These are phyloP conservation scores for Xanthoconium separans DNA, from an alignment of 1,284 basidiomycete genomes.

Conservation along the genomic window DNA sequence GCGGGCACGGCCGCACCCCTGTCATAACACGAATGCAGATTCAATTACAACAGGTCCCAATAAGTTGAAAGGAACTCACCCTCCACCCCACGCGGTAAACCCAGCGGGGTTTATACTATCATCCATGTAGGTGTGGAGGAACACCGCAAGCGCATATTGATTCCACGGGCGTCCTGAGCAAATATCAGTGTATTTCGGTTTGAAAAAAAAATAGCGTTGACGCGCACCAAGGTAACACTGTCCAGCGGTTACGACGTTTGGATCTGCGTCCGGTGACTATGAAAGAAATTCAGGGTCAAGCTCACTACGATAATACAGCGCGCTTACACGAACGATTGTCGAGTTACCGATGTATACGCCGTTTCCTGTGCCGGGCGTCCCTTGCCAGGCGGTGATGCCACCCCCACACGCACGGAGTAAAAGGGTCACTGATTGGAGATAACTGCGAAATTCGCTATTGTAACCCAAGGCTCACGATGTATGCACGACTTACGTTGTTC, in stretches of 20 bases:
- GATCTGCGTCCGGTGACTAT: constrained; percentile 61
- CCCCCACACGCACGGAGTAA: constrained; percentile 65
- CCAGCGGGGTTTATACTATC: constrained; percentile 51
- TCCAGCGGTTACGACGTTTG: constrained; percentile 43
- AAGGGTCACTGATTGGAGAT: constrained; percentile 59
- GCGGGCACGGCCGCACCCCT: constrained; percentile 50
- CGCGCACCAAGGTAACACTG: constrained; percentile 51
- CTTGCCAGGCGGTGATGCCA: constrained; percentile 61
- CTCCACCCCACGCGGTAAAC: constrained; percentile 42
- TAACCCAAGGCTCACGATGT: constrained; percentile 11
- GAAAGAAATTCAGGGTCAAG: constrained; percentile 25
- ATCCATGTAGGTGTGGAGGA: constrained; percentile 58
- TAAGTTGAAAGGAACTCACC: constrained; percentile 9
- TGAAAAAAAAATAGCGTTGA: neutral
- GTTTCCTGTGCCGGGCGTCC: constrained; percentile 29
- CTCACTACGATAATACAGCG: constrained; percentile 46
- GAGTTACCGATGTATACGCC: constrained; percentile 45
- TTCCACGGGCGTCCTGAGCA: constrained; percentile 61
- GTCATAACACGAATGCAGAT: neutral
- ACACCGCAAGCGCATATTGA: constrained; percentile 55
- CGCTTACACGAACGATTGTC: constrained; percentile 54
- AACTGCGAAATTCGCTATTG: constrained; percentile 37
- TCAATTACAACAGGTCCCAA: neutral
- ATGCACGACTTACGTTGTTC: neutral
- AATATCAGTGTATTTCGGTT: neutral